Conservation (phyloP, 2,329 filamentous ascomycete genomes). For the Stenocarpella maydis region DNA sequence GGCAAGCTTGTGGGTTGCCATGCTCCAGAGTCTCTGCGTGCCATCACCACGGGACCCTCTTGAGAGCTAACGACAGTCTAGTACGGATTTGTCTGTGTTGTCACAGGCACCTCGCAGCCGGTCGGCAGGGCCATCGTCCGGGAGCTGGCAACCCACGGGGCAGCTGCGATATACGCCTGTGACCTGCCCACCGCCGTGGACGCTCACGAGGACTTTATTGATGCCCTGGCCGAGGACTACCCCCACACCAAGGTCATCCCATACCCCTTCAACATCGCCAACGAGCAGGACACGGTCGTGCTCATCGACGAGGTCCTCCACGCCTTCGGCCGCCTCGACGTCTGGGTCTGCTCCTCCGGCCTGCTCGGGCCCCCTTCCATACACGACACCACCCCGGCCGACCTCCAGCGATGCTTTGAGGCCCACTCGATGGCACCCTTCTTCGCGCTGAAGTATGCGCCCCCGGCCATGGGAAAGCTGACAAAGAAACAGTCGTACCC, state of each 20-base stretch:
- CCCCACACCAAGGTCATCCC: slow-evolving; percentile 68
- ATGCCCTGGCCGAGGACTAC: slow-evolving; percentile 50
- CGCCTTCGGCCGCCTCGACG: slow-evolving; percentile 64
- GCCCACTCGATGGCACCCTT: slow-evolving; percentile 69
- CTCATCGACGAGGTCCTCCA: slow-evolving; percentile 72
- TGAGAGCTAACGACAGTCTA: slow-evolving; percentile 40
- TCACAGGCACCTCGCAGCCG: slow-evolving; percentile 68
- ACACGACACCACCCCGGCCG: slow-evolving; percentile 61
- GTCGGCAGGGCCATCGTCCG: slow-evolving; percentile 67
- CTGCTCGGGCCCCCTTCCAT: slow-evolving; percentile 66
- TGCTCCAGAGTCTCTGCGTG: neutral
- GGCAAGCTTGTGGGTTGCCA: slow-evolving; percentile 62
- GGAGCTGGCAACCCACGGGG: slow-evolving; percentile 71
- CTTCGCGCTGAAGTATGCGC: slow-evolving; percentile 71
- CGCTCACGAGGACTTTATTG: slow-evolving; percentile 50
- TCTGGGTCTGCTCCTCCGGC: slow-evolving; percentile 67
- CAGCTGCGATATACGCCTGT: slow-evolving; percentile 70
- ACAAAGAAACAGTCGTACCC: slow-evolving; percentile 62
- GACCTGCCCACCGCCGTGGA: slow-evolving; percentile 52
- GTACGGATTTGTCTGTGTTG: slow-evolving; percentile 72
- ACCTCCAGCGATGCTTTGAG: slow-evolving; percentile 66
- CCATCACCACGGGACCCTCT: neutral
- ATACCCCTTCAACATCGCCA: slow-evolving; percentile 66
- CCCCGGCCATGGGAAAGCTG: slow-evolving; percentile 69
- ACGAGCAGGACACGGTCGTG: slow-evolving; percentile 66